phyloP scores from a whole-genome alignment of 805 yeast species.

The Saturnispora serradocipensis region DNA sequence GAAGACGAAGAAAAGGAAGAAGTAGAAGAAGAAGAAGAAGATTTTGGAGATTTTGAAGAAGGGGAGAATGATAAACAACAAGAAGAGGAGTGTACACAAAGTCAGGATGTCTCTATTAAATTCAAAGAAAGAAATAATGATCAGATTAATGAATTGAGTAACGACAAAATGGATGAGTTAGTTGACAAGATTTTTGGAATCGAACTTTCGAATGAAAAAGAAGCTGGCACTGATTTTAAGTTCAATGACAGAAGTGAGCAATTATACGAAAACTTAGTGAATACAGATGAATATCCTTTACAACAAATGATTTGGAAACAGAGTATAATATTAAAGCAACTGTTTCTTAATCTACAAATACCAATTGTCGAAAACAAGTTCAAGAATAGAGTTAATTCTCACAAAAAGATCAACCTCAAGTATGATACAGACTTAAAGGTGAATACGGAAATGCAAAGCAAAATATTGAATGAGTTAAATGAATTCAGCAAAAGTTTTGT shows the following conservation, averaged over 20 bases:
- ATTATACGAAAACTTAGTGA: constrained; percentile 17
- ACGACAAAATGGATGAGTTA: constrained; percentile 7
- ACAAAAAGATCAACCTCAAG: constrained; percentile 9
- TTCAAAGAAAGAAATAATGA: not conserved
- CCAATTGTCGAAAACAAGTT: constrained; percentile 58
- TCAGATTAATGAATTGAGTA: constrained; percentile 7
- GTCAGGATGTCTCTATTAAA: not conserved
- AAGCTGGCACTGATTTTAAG: constrained; percentile 1
- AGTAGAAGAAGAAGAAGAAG: constrained; percentile 15
- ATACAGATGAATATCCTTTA: constrained; percentile 33
- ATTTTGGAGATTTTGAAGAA: constrained; percentile 21
- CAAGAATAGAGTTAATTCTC: constrained; percentile 7
- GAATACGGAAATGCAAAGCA: constrained; percentile 3
- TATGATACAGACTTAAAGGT: constrained; percentile 2
- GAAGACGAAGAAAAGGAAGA: not conserved
- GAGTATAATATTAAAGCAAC: constrained; percentile 53
- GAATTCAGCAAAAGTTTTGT: constrained; percentile 19
- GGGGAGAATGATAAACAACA: constrained; percentile 14
- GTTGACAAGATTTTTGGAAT: constrained; percentile 10
- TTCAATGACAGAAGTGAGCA: constrained; percentile 20
- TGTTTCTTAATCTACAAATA: constrained; percentile 57
- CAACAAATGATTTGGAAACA: constrained; percentile 62
- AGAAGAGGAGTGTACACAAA: not conserved
- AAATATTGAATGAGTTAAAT: constrained; percentile 24
- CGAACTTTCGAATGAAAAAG: not conserved